Conservation (phyloP, 768 basidiomycete genomes). For the Mrakia frigida region DNA sequence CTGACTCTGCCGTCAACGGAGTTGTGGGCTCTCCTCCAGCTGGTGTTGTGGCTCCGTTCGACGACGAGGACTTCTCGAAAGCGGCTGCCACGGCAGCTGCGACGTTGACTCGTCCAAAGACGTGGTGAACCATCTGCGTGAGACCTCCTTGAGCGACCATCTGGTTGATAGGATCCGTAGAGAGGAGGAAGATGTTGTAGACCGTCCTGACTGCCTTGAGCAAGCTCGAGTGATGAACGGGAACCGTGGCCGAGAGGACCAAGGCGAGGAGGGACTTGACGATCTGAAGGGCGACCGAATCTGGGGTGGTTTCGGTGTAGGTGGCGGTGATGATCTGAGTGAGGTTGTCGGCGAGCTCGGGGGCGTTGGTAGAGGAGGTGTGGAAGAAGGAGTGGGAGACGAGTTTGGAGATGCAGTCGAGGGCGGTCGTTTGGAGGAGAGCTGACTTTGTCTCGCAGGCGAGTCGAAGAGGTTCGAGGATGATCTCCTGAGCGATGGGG, state of each 20-base stretch:
- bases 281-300: constrained; percentile 89
- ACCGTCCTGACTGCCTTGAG: constrained; percentile 96
- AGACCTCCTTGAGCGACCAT: constrained; percentile 97
- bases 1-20: neutral
- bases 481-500: constrained; percentile 40
- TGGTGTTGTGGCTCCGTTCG: constrained; percentile 39
- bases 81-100: constrained; percentile 34
- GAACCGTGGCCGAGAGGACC: constrained; percentile 74
- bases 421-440: constrained; percentile 89
- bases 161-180: constrained; percentile 84
- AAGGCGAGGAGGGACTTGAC: constrained; percentile 89
- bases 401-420: constrained; percentile 96
- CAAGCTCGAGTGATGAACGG: constrained; percentile 92
- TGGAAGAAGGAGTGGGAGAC: constrained; percentile 93
- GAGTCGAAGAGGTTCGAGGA: constrained; percentile 90
- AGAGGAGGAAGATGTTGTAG: constrained; percentile 94
- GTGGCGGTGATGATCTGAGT: constrained; percentile 90
- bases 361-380: constrained; percentile 35
- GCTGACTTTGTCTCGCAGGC: constrained; percentile 94
- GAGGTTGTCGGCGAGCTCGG: constrained; percentile 74
- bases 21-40: constrained; percentile 17
- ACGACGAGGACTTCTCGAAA: constrained; percentile 21
- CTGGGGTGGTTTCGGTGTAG: constrained; percentile 79
- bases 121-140: constrained; percentile 96
- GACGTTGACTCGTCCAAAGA: constrained; percentile 63